phyloP scores from a whole-genome alignment of 2,329 filamentous ascomycete species.

The Drechslerella coelobrocha region DNA sequence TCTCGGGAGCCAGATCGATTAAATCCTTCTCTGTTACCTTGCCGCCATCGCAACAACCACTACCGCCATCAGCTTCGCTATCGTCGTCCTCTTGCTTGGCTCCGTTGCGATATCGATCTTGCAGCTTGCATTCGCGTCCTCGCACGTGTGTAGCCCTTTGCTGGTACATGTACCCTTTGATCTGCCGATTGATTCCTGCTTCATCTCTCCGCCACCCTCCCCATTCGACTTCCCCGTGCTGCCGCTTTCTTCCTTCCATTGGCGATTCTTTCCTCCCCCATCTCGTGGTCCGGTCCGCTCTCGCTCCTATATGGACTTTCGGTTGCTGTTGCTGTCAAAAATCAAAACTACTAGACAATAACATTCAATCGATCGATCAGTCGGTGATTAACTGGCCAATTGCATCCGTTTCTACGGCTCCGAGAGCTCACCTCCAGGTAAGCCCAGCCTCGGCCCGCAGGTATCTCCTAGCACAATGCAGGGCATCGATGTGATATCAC shows the following conservation, averaged over 20 bases:
- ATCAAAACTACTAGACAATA: conserved; percentile 28
- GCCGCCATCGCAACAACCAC: no score
- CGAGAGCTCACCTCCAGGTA: not conserved
- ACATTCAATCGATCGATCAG: conserved; percentile 13
- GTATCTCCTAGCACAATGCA: no score
- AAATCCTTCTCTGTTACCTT: no score
- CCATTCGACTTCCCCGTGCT: no score
- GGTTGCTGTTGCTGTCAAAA: conserved; percentile 30
- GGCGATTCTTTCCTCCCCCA: not conserved
- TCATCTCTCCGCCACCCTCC: no score
- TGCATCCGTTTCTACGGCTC: not conserved
- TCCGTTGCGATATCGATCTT: no score
- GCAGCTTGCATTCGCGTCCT: not conserved
- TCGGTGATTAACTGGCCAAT: not conserved
- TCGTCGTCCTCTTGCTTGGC: not conserved
- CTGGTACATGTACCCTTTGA: no score
- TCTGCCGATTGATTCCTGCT: no score
- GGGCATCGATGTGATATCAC: not conserved
- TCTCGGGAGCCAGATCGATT: no score
- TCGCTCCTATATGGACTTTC: conserved; percentile 46
- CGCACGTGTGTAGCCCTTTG: not conserved
- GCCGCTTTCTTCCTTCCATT: no score
- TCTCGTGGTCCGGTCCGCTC: not conserved
- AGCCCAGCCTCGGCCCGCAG: not conserved
- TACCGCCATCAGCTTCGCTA: not conserved